Conservation (phyloP, 116 monocot species). For the Iris pallida region DNA sequence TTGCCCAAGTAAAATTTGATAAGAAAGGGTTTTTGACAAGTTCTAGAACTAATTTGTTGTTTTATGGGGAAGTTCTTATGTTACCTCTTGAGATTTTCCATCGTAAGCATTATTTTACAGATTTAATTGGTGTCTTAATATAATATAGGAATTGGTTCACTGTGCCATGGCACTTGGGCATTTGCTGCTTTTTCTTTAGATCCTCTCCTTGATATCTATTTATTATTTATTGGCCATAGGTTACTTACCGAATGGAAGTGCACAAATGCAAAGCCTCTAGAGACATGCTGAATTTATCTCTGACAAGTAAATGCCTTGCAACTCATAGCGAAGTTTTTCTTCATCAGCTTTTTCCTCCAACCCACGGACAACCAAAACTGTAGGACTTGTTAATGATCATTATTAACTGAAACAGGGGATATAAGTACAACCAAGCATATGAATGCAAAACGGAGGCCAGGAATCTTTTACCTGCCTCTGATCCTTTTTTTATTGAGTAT, state of each 20-base stretch:
- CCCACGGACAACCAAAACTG: conserved; percentile 93
- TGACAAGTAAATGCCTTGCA: conserved; percentile 85
- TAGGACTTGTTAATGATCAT: conserved; percentile 55
- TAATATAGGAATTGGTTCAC: too few species aligned
- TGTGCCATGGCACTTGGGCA: too few species aligned
- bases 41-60: too few species aligned
- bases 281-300: conserved; percentile 97
- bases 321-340: conserved; percentile 93
- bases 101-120: too few species aligned
- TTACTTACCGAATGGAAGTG: conserved; percentile 83
- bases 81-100: too few species aligned
- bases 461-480: conserved; percentile 49
- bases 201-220: too few species aligned
- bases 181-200: too few species aligned
- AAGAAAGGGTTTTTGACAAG: too few species aligned
- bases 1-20: too few species aligned
- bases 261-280: conserved; percentile 90
- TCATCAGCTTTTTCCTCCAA: conserved; percentile 99
- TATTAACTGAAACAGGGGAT: neutral
- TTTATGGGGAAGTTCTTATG: too few species aligned
- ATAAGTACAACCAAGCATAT: conserved; percentile 6
- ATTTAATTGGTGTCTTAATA: too few species aligned
- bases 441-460: neutral
- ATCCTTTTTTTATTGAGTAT: conserved; percentile 63
- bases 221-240: too few species aligned